Evolutionary conservation across 441 rosid species (phyloP).

Genomic region (Omphalea diandra): DNA sequence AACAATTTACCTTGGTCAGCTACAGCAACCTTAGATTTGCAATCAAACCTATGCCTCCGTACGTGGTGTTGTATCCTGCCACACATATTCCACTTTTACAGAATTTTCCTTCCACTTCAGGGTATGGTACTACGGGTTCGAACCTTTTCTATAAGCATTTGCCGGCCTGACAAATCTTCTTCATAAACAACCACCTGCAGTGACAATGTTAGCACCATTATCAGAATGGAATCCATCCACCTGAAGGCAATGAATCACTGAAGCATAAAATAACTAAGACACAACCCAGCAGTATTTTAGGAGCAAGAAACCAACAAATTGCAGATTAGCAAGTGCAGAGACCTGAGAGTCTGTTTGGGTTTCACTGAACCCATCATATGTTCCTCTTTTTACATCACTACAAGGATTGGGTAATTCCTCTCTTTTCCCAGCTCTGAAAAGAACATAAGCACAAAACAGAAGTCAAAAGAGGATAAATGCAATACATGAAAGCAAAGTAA

Average conservation of each 20-base stretch:
- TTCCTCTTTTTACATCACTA: constrained; percentile 34
- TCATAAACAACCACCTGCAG: constrained; percentile 89
- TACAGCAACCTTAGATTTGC: not conserved
- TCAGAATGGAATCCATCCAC: constrained; percentile 1
- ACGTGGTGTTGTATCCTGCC: not conserved
- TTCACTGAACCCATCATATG: constrained; percentile 77
- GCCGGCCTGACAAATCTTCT: constrained; percentile 95
- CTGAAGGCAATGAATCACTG: not conserved
- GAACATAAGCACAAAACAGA: constrained; percentile 12
- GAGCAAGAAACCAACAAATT: constrained; percentile 16
- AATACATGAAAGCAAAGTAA: not conserved
- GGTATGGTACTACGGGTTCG: constrained; percentile 79
- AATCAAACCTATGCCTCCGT: not conserved
- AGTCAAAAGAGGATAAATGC: not conserved
- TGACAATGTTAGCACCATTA: constrained; percentile 20
- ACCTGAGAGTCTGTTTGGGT: constrained; percentile 99
- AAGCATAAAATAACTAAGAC: not conserved
- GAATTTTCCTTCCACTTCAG: constrained; percentile 22
- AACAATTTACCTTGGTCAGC: not conserved
- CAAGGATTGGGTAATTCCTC: constrained; percentile 43
- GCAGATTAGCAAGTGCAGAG: constrained; percentile 25
- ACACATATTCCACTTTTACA: not conserved
- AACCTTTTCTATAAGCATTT: constrained; percentile 96
- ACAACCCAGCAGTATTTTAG: not conserved
- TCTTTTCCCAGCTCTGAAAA: constrained; percentile 46